These are phyloP conservation scores for Hyaloperonospora brassicae DNA, from an alignment of 352 stramenopile genomes.

Conservation along the genomic window DNA sequence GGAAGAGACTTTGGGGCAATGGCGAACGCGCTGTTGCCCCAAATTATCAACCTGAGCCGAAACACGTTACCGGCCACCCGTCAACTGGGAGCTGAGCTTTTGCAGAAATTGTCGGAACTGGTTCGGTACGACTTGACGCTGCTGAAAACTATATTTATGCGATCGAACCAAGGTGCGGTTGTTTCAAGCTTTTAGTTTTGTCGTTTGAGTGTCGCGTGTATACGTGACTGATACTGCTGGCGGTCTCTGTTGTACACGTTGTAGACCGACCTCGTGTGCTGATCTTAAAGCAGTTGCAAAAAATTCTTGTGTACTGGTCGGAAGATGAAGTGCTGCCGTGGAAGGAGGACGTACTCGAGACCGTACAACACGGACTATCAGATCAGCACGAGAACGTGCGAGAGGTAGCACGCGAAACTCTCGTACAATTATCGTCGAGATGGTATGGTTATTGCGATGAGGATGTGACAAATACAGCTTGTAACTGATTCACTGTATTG, in stretches of 20 bases:
- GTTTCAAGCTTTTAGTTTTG: neutral
- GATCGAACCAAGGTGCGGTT: constrained; percentile 34
- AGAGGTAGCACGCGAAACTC: constrained; percentile 34
- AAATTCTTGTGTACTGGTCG: constrained; percentile 48
- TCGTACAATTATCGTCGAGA: constrained; percentile 34
- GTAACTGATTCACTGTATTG: neutral
- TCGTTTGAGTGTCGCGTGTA: neutral
- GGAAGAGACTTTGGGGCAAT: constrained; percentile 40
- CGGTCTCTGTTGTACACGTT: neutral
- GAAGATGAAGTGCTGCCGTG: constrained; percentile 37
- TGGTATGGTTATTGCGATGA: constrained; percentile 30
- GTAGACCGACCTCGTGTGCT: constrained; percentile 46
- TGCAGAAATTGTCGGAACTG: constrained; percentile 45
- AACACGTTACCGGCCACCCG: constrained; percentile 41
- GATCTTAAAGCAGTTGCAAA: constrained; percentile 47
- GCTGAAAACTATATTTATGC: constrained; percentile 37
- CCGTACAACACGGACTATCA: constrained; percentile 37
- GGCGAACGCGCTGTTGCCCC: constrained; percentile 45
- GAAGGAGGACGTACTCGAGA: constrained; percentile 44
- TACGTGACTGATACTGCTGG: neutral
- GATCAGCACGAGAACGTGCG: constrained; percentile 39
- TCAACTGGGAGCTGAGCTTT: constrained; percentile 38
- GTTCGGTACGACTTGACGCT: constrained; percentile 53
- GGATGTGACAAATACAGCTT: neutral
- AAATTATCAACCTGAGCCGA: constrained; percentile 47